Conservation (phyloP, 345 rosid genomes). For the Citrus glauca region DNA sequence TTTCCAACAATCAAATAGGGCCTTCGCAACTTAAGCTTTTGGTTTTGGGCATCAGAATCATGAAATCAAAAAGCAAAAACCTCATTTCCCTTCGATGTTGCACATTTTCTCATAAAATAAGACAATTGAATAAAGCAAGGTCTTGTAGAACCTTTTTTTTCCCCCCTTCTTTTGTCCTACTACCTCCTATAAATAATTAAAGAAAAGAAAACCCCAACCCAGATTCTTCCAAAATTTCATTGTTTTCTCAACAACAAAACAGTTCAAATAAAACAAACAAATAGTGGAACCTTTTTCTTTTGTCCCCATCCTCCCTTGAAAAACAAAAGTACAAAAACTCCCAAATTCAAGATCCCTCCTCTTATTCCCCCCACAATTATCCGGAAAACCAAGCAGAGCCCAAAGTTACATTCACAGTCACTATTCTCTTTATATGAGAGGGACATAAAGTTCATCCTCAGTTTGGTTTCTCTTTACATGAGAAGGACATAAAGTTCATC, state of each 20-base stretch:
- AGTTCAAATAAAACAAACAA: constrained; percentile 5
- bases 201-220: not conserved
- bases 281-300: constrained; percentile 5
- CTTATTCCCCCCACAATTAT: not conserved
- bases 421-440: not conserved
- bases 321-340: not conserved
- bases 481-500: not conserved
- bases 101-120: not conserved
- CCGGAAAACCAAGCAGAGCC: not conserved
- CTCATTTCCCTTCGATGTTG: not conserved
- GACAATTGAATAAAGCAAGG: not conserved
- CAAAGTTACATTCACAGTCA: not conserved
- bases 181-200: not conserved
- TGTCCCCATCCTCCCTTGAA: constrained; percentile 2
- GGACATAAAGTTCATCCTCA: not conserved
- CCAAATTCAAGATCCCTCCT: constrained; percentile 9
- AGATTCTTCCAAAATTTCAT: not conserved
- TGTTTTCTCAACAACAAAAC: constrained; percentile 8
- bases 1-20: not conserved
- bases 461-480: not conserved
- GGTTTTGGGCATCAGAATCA: not conserved
- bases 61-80: not conserved
- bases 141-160: not conserved
- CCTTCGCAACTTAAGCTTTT: not conserved
- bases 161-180: not conserved